These are phyloP conservation scores for Juglanconis juglandina DNA, from an alignment of 2,329 filamentous ascomycete species.

Conservation along the genomic window DNA sequence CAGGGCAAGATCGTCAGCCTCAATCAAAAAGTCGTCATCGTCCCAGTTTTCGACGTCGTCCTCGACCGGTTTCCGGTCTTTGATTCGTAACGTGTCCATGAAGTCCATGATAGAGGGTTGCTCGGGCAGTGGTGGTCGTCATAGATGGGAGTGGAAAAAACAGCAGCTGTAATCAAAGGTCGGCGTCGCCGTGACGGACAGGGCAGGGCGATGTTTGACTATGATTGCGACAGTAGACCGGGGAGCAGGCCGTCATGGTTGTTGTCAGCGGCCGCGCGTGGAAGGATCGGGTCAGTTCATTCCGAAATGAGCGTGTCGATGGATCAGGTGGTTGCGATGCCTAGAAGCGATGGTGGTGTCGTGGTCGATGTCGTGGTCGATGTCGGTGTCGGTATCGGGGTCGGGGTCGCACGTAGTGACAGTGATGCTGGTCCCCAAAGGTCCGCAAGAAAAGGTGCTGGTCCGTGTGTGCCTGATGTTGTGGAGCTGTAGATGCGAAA, in stretches of 20 bases:
- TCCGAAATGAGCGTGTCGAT: no score
- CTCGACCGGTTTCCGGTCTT: conserved; percentile 52
- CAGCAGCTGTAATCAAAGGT: neutral
- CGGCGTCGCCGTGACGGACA: conserved; percentile 8
- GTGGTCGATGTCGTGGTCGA: no score
- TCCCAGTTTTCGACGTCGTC: conserved; percentile 74
- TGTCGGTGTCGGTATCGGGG: no score
- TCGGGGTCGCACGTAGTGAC: no score
- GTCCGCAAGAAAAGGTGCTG: conserved; percentile 5
- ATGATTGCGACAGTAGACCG: conserved; percentile 4
- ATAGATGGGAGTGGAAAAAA: conserved; percentile 13
- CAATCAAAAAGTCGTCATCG: conserved; percentile 71
- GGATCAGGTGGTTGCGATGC: no score
- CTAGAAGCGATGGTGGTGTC: neutral
- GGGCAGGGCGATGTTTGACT: conserved; percentile 4
- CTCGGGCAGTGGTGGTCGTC: neutral
- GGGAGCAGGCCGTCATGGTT: conserved; percentile 13
- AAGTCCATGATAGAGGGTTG: conserved; percentile 21
- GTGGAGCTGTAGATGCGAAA: conserved; percentile 3
- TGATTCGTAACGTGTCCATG: conserved; percentile 56
- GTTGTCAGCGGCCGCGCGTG: conserved; percentile 5
- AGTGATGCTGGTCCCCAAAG: neutral
- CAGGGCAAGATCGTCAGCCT: conserved; percentile 62
- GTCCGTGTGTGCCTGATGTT: conserved; percentile 12
- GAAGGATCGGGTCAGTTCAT: conserved; percentile 13